Evolutionary conservation across 352 stramenopile genomes (phyloP).

Genomic region (Phytopythium kandeliae): DNA sequence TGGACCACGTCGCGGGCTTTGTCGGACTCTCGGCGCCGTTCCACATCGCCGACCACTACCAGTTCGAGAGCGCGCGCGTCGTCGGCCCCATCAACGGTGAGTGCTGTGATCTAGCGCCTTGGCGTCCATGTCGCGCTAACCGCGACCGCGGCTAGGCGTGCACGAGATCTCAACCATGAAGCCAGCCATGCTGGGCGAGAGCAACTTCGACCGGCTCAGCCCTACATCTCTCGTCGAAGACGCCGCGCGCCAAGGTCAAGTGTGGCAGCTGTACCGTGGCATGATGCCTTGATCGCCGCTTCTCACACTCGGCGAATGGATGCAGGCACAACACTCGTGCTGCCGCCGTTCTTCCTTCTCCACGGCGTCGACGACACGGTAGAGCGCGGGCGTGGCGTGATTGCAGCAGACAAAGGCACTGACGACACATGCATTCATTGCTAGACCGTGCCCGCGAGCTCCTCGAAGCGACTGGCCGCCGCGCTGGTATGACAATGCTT

Average conservation of each 20-base stretch:
- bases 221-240: slow-evolving; percentile 33
- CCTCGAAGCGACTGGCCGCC: slow-evolving; percentile 44
- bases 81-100: slow-evolving; percentile 45
- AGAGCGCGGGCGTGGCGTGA: no score
- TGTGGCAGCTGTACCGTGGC: no score
- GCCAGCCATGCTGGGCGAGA: slow-evolving; percentile 56
- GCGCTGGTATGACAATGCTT: slow-evolving; percentile 32
- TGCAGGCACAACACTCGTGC: background rate
- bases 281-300: no score
- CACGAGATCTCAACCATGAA: slow-evolving; percentile 78
- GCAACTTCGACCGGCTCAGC: slow-evolving; percentile 49
- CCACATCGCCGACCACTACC: slow-evolving; percentile 73
- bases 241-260: slow-evolving; percentile 14
- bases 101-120: no score
- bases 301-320: no score
- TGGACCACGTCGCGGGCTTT: slow-evolving; percentile 37
- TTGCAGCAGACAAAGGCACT: no score
- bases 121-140: no score
- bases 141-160: slow-evolving; percentile 34
- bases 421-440: no score
- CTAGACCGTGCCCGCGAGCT: slow-evolving; percentile 25
- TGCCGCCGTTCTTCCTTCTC: slow-evolving; percentile 51
- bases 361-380: slow-evolving; percentile 44
- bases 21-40: slow-evolving; percentile 63
- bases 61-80: slow-evolving; percentile 52